Conservation (phyloP, 257 asterid genomes). For the Solanum lycopersicoides region DNA sequence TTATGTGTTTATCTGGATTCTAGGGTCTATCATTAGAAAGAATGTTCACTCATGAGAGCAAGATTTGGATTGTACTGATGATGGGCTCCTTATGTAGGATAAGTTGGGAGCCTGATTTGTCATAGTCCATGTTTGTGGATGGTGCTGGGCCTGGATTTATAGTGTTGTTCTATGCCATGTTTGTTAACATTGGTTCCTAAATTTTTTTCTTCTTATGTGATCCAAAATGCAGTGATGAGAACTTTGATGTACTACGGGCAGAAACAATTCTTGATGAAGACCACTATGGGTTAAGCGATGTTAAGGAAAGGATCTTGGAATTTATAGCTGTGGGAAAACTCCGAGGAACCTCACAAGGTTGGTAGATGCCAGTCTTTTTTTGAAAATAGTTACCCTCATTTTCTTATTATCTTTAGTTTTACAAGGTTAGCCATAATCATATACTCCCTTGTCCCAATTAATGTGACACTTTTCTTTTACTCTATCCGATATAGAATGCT, state of each 20-base stretch:
- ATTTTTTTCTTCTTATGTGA: constrained; percentile 4
- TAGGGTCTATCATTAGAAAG: background rate
- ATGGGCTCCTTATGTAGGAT: background rate
- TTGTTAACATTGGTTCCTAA: background rate
- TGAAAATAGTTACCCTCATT: background rate
- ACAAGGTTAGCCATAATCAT: background rate
- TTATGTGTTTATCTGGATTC: background rate
- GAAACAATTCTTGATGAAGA: constrained; percentile 93
- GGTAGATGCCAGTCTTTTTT: background rate
- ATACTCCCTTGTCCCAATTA: background rate
- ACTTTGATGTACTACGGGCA: constrained; percentile 79
- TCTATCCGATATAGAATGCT: background rate
- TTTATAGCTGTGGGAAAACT: constrained; percentile 98
- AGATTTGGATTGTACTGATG: background rate
- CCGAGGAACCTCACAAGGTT: constrained; percentile 98
- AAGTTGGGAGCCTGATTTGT: background rate
- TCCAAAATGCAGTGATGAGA: constrained; percentile 61
- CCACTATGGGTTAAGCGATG: constrained; percentile 94
- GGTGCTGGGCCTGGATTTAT: background rate
- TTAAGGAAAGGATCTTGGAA: constrained; percentile 96
- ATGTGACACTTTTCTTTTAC: background rate
- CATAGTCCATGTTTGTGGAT: background rate
- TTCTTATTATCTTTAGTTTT: background rate
- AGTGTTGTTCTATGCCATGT: background rate
- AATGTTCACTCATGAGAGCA: background rate